Percentiles rank a stretch among this genome's conserved stretches.
Conservation (phyloP, 1,284 basidiomycete genomes). For the Apiotrichum siamense region DNA sequence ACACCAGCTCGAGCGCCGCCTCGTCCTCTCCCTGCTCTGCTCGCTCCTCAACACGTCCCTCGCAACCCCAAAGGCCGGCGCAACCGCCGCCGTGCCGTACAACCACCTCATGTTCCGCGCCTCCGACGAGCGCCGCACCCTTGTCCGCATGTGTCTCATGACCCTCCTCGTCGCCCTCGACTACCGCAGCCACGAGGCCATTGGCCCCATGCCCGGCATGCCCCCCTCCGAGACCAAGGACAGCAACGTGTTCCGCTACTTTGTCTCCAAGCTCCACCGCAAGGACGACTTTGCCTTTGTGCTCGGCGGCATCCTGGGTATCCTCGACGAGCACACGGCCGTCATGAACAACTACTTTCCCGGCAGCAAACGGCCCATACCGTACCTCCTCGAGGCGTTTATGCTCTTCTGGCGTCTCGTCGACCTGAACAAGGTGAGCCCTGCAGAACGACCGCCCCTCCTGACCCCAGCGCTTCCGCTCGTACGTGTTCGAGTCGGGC, state of each 20-base stretch:
- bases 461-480: constrained; percentile 66
- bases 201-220: constrained; percentile 4
- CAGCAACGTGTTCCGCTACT: constrained; percentile 83
- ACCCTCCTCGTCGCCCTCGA: constrained; percentile 70
- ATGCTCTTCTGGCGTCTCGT: constrained; percentile 84
- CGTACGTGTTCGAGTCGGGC: constrained; percentile 71
- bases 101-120: constrained; percentile 85
- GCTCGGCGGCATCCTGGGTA: constrained; percentile 62
- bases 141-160: constrained; percentile 68
- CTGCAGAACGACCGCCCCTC: too few species aligned
- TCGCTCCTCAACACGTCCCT: constrained; percentile 84
- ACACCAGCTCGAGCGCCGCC: constrained; percentile 67
- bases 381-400: constrained; percentile 75
- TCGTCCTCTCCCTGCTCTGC: constrained; percentile 80
- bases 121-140: constrained; percentile 61
- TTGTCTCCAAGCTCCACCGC: constrained; percentile 85
- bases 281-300: constrained; percentile 79
- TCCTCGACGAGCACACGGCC: constrained; percentile 67
- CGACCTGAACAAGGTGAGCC: constrained; percentile 75
- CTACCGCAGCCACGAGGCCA: constrained; percentile 58
- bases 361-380: constrained; percentile 70
- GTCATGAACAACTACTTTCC: constrained; percentile 69
- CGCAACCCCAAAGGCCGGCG: constrained; percentile 54
- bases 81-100: constrained; percentile 59
- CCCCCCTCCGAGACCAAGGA: constrained; percentile 43